A percentile compares a stretch with the other conserved stretches of the same genome.
phyloP scores from a whole-genome alignment of 2,329 filamentous ascomycete genomes.

The Fusarium equiseti region DNA sequence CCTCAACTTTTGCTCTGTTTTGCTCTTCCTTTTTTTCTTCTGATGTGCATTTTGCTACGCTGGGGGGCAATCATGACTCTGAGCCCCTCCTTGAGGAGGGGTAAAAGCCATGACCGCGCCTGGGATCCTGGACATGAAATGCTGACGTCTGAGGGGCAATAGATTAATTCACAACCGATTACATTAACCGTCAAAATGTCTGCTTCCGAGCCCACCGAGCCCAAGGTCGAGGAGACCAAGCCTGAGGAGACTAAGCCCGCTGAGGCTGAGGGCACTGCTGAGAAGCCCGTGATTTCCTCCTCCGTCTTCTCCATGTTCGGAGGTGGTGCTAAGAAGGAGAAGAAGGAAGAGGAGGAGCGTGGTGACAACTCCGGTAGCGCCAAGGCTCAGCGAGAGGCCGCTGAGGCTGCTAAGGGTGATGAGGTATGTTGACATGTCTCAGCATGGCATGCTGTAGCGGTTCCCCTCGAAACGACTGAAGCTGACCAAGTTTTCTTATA shows the following conservation, averaged over 20 bases:
- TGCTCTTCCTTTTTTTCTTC: background rate
- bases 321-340: conserved; percentile 96
- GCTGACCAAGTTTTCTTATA: conserved; percentile 18
- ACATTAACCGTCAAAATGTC: conserved; percentile 57
- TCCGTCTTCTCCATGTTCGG: conserved; percentile 98
- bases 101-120: conserved; percentile 42
- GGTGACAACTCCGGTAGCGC: conserved; percentile 91
- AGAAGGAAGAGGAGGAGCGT: conserved; percentile 84
- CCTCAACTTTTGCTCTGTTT: background rate
- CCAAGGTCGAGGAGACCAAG: conserved; percentile 64
- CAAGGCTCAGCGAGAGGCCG: conserved; percentile 79
- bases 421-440: conserved; percentile 61
- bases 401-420: conserved; percentile 67
- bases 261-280: conserved; percentile 39
- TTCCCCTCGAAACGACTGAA: conserved; percentile 1
- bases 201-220: conserved; percentile 63
- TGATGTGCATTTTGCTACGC: conserved; percentile 1
- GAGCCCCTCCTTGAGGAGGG: conserved; percentile 40
- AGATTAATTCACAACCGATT: conserved; percentile 27
- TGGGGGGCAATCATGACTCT: conserved; percentile 28
- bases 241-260: conserved; percentile 46
- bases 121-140: conserved; percentile 15
- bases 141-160: conserved; percentile 37
- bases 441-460: conserved; percentile 22
- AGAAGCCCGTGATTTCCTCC: conserved; percentile 65